These are phyloP conservation scores for Guadua angustifolia DNA, from an alignment of 176 grass and related monocot species.

Conservation along the genomic window DNA sequence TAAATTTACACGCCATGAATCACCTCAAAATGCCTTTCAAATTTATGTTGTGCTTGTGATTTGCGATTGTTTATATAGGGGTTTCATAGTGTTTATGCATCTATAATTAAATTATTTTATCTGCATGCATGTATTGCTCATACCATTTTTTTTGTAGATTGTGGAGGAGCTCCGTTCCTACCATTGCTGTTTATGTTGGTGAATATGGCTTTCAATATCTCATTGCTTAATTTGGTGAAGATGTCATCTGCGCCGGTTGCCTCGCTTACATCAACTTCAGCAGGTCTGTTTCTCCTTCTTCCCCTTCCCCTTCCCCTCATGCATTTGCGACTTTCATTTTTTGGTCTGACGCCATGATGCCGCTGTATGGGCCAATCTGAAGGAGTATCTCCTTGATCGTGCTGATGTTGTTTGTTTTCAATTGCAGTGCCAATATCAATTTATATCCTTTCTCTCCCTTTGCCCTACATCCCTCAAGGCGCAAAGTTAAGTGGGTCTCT, in stretches of 20 bases:
- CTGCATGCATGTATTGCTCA: background rate
- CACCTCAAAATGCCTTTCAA: background rate
- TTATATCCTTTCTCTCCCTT: conserved; percentile 79
- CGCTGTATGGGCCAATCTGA: background rate
- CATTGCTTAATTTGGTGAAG: conserved; percentile 92
- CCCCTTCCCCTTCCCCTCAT: background rate
- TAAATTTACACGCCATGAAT: background rate
- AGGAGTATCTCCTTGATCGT: background rate
- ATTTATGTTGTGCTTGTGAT: background rate
- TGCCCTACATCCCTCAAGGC: conserved; percentile 78
- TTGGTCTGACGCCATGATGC: background rate
- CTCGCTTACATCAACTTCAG: conserved; percentile 79
- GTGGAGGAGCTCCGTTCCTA: conserved; percentile 85
- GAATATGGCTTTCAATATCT: conserved; percentile 94
- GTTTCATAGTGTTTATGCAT: background rate
- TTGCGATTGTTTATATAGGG: background rate
- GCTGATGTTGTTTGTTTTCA: conserved; percentile 36
- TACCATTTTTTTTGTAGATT: conserved; percentile 54
- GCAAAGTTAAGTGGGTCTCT: conserved; percentile 59
- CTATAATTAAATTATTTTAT: background rate
- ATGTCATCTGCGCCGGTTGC: conserved; percentile 90
- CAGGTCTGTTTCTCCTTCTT: conserved; percentile 54
- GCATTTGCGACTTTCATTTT: background rate
- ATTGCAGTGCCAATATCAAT: conserved; percentile 83
- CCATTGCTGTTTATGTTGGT: conserved; percentile 76